phyloP scores from a whole-genome alignment of 2,329 filamentous ascomycete genomes.

The Apiospora sp. region DNA sequence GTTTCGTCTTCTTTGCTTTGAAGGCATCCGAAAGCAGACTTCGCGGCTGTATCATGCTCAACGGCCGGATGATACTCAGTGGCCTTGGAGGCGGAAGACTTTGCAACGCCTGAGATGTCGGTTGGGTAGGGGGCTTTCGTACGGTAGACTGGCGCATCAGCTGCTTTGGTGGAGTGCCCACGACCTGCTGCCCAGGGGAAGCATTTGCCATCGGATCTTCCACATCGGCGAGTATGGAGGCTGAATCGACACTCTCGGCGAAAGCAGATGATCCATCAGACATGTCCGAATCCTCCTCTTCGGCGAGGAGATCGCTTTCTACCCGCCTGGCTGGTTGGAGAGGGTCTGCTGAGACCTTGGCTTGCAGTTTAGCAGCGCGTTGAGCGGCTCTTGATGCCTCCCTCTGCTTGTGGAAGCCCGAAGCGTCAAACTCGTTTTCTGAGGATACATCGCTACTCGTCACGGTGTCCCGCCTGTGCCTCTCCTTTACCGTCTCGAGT shows the following conservation, averaged over 20 bases:
- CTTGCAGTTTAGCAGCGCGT: slow-evolving; percentile 59
- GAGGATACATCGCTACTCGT: slow-evolving; percentile 86
- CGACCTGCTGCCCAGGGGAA: slow-evolving; percentile 64
- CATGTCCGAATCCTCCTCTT: slow-evolving; percentile 66
- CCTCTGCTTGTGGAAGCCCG: slow-evolving; percentile 69
- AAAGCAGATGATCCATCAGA: slow-evolving; percentile 72
- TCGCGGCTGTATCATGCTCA: slow-evolving; percentile 73
- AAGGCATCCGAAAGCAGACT: slow-evolving; percentile 77
- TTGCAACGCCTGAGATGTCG: slow-evolving; percentile 65
- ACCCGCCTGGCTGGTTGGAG: slow-evolving; percentile 51
- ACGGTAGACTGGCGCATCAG: slow-evolving; percentile 70
- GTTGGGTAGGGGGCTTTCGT: slow-evolving; percentile 64
- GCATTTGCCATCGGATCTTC: slow-evolving; percentile 64
- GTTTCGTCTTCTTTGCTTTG: slow-evolving; percentile 75
- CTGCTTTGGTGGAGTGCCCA: slow-evolving; percentile 70
- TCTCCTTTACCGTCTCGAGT: slow-evolving; percentile 73
- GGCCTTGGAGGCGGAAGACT: slow-evolving; percentile 76
- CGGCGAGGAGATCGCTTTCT: slow-evolving; percentile 61
- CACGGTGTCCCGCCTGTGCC: slow-evolving; percentile 76
- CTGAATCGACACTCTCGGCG: slow-evolving; percentile 73
- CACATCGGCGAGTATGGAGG: slow-evolving; percentile 73
- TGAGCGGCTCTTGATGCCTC: slow-evolving; percentile 67
- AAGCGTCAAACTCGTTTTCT: slow-evolving; percentile 78
- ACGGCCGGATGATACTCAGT: slow-evolving; percentile 66
- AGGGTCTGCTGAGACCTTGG: slow-evolving; percentile 60